phyloP scores from a whole-genome alignment of 768 basidiomycete species.

The Boletus fagicola region DNA sequence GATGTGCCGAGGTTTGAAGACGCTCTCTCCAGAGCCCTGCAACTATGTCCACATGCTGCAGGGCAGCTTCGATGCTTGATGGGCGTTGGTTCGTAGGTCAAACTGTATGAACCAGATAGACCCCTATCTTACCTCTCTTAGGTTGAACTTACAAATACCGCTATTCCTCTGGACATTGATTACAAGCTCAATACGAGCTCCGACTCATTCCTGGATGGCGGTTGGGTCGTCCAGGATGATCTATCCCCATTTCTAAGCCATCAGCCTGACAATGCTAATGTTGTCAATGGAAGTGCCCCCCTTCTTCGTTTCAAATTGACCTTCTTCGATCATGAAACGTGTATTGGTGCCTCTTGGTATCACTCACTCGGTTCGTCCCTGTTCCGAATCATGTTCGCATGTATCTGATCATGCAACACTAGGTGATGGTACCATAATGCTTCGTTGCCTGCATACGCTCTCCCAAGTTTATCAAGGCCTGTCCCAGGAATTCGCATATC shows the following conservation, averaged over 20 bases:
- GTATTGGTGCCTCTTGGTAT: slow-evolving; percentile 30
- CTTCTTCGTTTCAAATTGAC: slow-evolving; percentile 26
- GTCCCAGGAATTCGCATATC: background rate
- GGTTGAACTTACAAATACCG: slow-evolving; percentile 15
- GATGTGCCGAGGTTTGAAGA: slow-evolving; percentile 5
- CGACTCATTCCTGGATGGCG: slow-evolving; percentile 2
- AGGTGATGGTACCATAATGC: slow-evolving; percentile 28
- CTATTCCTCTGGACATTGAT: slow-evolving; percentile 10
- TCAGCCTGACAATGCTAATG: background rate
- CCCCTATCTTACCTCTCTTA: background rate
- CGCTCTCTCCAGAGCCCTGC: slow-evolving; percentile 13
- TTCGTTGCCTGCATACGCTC: slow-evolving; percentile 25
- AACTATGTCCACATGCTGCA: slow-evolving; percentile 14
- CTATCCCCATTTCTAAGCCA: slow-evolving; percentile 8
- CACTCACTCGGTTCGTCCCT: slow-evolving; percentile 27
- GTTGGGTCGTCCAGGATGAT: slow-evolving; percentile 19
- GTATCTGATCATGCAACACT: background rate
- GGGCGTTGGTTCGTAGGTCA: slow-evolving; percentile 14
- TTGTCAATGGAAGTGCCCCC: slow-evolving; percentile 4
- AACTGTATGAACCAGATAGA: background rate
- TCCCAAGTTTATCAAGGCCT: slow-evolving; percentile 28
- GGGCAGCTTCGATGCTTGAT: slow-evolving; percentile 9
- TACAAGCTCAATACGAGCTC: slow-evolving; percentile 1
- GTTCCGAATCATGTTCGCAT: background rate
- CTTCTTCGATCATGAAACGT: slow-evolving; percentile 18